Base-by-base conservation (phyloP, 1,284 basidiomycete genomes). In the Fistulinella cinereoalba region DNA sequence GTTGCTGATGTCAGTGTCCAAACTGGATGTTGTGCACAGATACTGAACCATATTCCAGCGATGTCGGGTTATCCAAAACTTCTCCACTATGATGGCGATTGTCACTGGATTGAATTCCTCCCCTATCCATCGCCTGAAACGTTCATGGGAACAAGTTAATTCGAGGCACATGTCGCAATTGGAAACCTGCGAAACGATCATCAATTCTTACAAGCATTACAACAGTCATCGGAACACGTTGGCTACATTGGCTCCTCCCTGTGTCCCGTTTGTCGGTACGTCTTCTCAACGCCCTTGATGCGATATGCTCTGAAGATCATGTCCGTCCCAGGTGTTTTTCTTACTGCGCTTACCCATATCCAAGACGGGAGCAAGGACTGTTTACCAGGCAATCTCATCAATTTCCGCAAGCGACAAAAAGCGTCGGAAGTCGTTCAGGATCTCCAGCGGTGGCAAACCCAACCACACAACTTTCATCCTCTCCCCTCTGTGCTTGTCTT, bases 361-460 rank as follows among this genome's bases (percentile, higher is more conserved):
- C 86, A 90, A 65, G 89, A 92, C 53, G 89, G 89, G 13, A 89
- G 88, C 56, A 83, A 84, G 50, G 83, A 92, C 64, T 71, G 74
- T 37, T 66, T 82, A 0, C 73, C 76, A 3, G 78, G 77, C 33
- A 67, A 79, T 42, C 73, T 90, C 52, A 83, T 92, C 71, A 92
- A 92, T 66, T 92, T 92, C 62, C 78, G 80, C 57, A 92, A 92
- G 63, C 77, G 88, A 4, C 77, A 81, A 48, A 82, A 85, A 55
- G 75, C 83, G 1, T 86, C 88, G 2, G 88, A 90, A 54, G 80
- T 90, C 38, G 80, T 92, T 38, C 74, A 85, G 37, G 88, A 91
- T 61, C 88, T 92, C 55, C 83, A 87, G 56, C 81, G 83, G 32
- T 89, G 87, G 72, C 89, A 92, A 61, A 71, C 75, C 10, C 80